Base-by-base conservation (phyloP, 192 early-diverging fungal species). In the Glomus cerebriforme region DNA sequence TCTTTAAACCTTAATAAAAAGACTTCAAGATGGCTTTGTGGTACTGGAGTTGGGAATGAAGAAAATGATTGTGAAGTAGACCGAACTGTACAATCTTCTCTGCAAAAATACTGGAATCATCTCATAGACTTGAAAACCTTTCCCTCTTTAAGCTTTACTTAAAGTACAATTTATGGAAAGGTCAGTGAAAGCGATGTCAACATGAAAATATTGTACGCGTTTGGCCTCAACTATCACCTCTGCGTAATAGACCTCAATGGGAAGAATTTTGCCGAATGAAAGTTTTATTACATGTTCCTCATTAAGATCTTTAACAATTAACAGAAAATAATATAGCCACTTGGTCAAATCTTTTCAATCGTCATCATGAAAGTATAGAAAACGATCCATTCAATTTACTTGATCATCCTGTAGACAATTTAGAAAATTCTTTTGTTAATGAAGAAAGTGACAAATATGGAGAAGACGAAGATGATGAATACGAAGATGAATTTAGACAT, bases 1-100 rank as follows among this genome's bases (percentile, higher is more conserved):
- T n/a, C n/a, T n/a, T n/a, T n/a, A n/a, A n/a, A 69, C 35, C 67
- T 69, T 37, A 69, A 69, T 32, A 69, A 37, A n/a, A n/a, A n/a
- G n/a, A 24, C 35, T 34, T 26, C 32, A 39, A 34, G 35, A 39
- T 69, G 3, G 67, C 32, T 69, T 69, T 45, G 24, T 45, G 35
- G 35, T 22, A 69, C 15, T 9, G 67, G 15, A 37, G 7, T 3
- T 15, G 15, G 35, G 2, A 39, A 39, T 22, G 37, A 39, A 7
- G 10, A 27, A 62, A 62, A 22, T 24, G 10, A 27, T 27, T 2
- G 27, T 39, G 35, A 69, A 69, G 6, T 39, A 37, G 15, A 12
- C 37, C 13, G 27, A 37, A 32, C 35, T 5, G 67, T 19, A 69
- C 35, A 69, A 39, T 69, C 35, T 3, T 32, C 29, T 39, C 35